Percentiles rank a stretch among this genome's conserved stretches.
Conservation (phyloP, 768 basidiomycete species). For the Auriculariales sp. region DNA sequence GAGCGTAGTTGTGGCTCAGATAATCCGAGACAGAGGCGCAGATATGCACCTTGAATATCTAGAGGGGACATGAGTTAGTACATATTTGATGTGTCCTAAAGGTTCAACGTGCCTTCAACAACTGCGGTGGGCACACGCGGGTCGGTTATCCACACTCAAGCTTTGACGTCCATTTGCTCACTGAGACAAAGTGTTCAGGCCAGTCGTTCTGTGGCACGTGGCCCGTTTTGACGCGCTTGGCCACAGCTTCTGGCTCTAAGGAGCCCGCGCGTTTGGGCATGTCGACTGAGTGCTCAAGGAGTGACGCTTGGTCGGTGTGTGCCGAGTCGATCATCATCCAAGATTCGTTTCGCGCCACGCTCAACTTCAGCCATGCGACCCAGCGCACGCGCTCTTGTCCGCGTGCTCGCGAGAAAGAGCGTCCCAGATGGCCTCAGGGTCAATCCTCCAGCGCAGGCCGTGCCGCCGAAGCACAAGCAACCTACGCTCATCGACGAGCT, state of each 20-base stretch:
- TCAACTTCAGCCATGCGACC: slow-evolving; percentile 16
- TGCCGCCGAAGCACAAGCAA: slow-evolving; percentile 4
- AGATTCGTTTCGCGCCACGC: not conserved
- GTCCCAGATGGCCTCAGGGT: slow-evolving; percentile 10
- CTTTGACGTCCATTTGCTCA: slow-evolving; percentile 10
- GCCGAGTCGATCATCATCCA: not conserved
- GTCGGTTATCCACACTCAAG: not conserved
- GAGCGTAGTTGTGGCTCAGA: not conserved
- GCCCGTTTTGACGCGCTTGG: slow-evolving; percentile 1
- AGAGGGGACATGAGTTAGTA: slow-evolving; percentile 5
- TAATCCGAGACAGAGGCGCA: not conserved
- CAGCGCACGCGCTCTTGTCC: slow-evolving; percentile 19
- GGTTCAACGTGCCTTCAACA: not conserved
- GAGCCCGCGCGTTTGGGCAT: not conserved
- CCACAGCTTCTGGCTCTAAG: slow-evolving; percentile 10
- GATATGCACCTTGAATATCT: slow-evolving; percentile 46
- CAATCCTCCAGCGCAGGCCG: not conserved
- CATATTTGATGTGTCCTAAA: not conserved
- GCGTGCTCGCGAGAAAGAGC: slow-evolving; percentile 23
- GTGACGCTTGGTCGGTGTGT: not conserved
- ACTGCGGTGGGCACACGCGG: not conserved
- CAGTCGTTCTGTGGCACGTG: slow-evolving; percentile 19
- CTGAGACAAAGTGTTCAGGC: slow-evolving; percentile 51
- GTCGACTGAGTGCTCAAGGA: not conserved
- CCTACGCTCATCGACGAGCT: slow-evolving; percentile 28